Base-by-base conservation (phyloP, 768 basidiomycete genomes). In the Lepiota brunneoincarnata region DNA sequence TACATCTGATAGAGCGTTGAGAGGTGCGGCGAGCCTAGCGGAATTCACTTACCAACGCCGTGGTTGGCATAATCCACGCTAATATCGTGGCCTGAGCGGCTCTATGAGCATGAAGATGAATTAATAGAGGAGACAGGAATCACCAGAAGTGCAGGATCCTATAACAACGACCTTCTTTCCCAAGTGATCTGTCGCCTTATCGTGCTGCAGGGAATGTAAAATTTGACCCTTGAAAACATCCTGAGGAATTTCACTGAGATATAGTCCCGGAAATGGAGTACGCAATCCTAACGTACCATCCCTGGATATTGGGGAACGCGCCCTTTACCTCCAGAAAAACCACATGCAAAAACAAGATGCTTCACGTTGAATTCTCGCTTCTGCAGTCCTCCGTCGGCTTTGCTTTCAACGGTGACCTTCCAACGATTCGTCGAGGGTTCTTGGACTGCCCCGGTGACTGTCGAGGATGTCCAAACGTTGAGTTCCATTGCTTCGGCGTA, bases 151-250 rank as follows among this genome's bases (percentile, higher is more conserved):
- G 49, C 82, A 82, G 12, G 86, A 75, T 1, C 88, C 88, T 3
- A 90, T 69, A 2, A 91, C 81, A 3, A 84, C 73, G 0, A 88
- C 86, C 61, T 84, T 90, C 70, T 89, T 89, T 12, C 86, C 88
- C 1, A 63, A 41, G 59, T 83, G 83, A 37, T 82, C 81, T 10
- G 71, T 67, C 0, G 84, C 83, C n/a, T 65, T 71, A 37, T 76
- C 74, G 64, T 88, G 82, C 23, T 75, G 62, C 4, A 66, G 73
- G 0, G 86, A 87, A 63, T 91, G 89, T 14, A 83, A 58, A 3
- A 83, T 66, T 47, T 79, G 69, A 6, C 89, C 89, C 58, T 82
- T 78, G 73, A 86, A 89, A 4, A 69, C 72, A 18, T 82, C 77
- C 78, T 82, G 55, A 10, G 48, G 47, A 10, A 15, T 23, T 37